Evolutionary conservation across 2,329 filamentous ascomycete species (phyloP).

Genomic region (Alternaria burnsii): DNA sequence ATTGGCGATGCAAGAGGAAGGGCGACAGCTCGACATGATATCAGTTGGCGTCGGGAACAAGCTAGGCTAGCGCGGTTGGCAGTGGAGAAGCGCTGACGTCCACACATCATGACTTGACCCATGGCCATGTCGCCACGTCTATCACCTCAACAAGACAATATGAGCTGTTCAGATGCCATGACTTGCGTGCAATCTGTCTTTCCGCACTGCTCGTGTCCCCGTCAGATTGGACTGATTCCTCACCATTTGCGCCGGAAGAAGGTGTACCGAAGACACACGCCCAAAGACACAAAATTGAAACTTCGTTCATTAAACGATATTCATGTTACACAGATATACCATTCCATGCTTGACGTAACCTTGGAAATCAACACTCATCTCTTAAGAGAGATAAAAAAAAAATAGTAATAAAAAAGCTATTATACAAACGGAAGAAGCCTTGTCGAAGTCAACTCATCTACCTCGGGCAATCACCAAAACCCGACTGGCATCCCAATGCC

Average conservation of each 20-base stretch:
- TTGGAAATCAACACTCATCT: background rate
- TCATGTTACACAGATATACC: too few relatives aligned
- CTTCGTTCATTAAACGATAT: too few relatives aligned
- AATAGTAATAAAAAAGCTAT: background rate
- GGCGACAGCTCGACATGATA: conserved; percentile 14
- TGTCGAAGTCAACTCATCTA: background rate
- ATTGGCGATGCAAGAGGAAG: conserved; percentile 18
- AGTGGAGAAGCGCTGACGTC: conserved; percentile 3
- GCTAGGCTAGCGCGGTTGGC: conserved; percentile 14
- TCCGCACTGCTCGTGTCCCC: background rate
- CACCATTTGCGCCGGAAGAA: too few relatives aligned
- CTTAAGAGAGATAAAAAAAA: background rate
- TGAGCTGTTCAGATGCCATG: background rate
- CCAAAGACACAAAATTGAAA: too few relatives aligned
- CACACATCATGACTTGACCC: conserved; percentile 6
- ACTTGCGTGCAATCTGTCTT: background rate
- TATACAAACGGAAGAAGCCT: background rate
- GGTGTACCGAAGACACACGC: too few relatives aligned
- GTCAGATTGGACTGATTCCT: background rate
- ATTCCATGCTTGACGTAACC: too few relatives aligned
- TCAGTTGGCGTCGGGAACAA: conserved; percentile 14
- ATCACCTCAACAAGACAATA: background rate
- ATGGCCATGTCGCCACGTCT: background rate
- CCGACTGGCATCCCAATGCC: conserved; percentile 9
- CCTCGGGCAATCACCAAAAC: conserved; percentile 2